A percentile compares a stretch with the other conserved stretches of the same genome.
These are phyloP conservation scores for Pascua guehoae DNA, from an alignment of 1,284 basidiomycete genomes.

Conservation along the genomic window DNA sequence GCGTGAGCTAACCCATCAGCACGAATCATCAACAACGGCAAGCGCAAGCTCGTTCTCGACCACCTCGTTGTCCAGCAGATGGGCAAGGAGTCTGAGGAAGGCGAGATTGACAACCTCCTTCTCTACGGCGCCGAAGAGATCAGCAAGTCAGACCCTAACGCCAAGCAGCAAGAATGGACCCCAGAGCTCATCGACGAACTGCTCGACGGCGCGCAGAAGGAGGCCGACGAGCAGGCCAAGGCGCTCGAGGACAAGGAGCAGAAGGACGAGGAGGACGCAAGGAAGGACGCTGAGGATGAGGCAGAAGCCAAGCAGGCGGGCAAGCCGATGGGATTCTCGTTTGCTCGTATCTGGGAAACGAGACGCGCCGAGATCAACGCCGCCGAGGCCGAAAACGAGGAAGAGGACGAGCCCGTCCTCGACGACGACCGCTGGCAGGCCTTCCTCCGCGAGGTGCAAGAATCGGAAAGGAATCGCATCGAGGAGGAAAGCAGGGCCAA, in stretches of 20 bases:
- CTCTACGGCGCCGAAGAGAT: slow-evolving; percentile 77
- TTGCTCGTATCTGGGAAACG: slow-evolving; percentile 83
- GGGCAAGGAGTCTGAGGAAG: slow-evolving; percentile 69
- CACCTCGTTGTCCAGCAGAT: slow-evolving; percentile 89
- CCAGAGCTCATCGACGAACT: slow-evolving; percentile 75
- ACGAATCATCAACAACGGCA: slow-evolving; percentile 78
- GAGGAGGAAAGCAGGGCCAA: not conserved
- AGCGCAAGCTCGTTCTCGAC: slow-evolving; percentile 85
- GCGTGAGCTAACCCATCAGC: slow-evolving; percentile 57
- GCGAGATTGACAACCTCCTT: slow-evolving; percentile 73
- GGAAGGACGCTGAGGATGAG: slow-evolving; percentile 14
- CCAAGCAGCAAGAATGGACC: slow-evolving; percentile 56
- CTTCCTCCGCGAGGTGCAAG: slow-evolving; percentile 26
- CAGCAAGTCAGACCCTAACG: slow-evolving; percentile 59
- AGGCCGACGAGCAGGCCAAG: slow-evolving; percentile 57
- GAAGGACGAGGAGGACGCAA: slow-evolving; percentile 32
- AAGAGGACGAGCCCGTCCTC: slow-evolving; percentile 52
- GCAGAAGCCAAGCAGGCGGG: slow-evolving; percentile 10
- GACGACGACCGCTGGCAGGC: slow-evolving; percentile 65
- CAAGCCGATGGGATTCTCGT: slow-evolving; percentile 60
- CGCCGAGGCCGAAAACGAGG: slow-evolving; percentile 55
- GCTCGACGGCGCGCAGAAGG: slow-evolving; percentile 74
- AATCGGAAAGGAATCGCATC: not conserved
- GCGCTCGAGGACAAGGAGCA: slow-evolving; percentile 31
- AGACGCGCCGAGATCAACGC: slow-evolving; percentile 67